Base-by-base conservation (phyloP, 2,329 filamentous ascomycete genomes). In the Fusarium sp. region DNA sequence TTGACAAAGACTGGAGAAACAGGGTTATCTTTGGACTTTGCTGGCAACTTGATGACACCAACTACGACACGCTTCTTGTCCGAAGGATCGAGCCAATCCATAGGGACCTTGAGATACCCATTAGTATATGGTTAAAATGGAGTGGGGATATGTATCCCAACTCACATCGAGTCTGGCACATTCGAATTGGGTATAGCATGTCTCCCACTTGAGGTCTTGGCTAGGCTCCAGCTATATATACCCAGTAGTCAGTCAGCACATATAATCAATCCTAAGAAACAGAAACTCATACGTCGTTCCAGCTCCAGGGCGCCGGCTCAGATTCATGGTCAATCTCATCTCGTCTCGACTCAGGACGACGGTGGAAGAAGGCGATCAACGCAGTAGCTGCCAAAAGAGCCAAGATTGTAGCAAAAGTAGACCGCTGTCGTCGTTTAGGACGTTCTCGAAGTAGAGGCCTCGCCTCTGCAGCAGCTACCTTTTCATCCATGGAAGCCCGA, bases 151-250 rank as follows among this genome's bases (percentile, higher is more conserved):
- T 20, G 24, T 6, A 14, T 27, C 22, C 40, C 12, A 46, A 73
- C 77, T 72, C 53, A 81, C 81, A 53, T 82, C 80, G 2, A 82
- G 73, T 53, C 81, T 79, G 6, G 81, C 80, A 66, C 81, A 82
- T 40, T 82, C 77, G 31, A 79, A 80, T 8, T 67, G 70, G 1
- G 78, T 73, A 61, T 82, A 82, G 59, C 80, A 82, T n/a, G 63
- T 35, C 60, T 81, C 74, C 80, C 80, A 82, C 16, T 67, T 70
- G 17, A 82, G 64, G n/a, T 73, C 67, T 10, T 67, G 66, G 27
- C 76, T 79, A 42, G 81, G 79, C 27, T 77, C 73, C 42, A 81
- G 70, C 81, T 90, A 83, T 29, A 83, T 29, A 58, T 38, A n/a
- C 10, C 17, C 16, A 17, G 38, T 24, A 22, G 27, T 53, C 16